phyloP scores from a whole-genome alignment of 176 grass and related monocot species.

The Themeda triandra region DNA sequence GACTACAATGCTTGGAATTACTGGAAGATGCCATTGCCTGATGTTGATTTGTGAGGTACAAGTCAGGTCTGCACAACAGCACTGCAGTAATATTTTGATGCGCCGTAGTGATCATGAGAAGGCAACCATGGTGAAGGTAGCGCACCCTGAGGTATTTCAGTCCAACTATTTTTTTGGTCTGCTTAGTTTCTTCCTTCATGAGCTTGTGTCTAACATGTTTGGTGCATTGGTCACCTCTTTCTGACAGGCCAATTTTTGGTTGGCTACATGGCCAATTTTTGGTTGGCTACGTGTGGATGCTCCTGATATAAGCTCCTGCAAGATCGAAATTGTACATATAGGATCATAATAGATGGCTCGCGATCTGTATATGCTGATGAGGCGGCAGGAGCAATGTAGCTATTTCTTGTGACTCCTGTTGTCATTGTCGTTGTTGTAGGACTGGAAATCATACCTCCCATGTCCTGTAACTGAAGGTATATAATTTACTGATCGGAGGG shows the following conservation, averaged over 20 bases:
- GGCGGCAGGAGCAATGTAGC: constrained; percentile 38
- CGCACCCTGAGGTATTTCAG: constrained; percentile 19
- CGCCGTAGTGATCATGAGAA: neutral
- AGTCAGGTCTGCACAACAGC: neutral
- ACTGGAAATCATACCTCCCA: neutral
- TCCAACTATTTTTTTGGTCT: neutral
- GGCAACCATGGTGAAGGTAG: constrained; percentile 2
- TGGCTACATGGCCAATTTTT: constrained; percentile 30
- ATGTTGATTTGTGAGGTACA: constrained; percentile 60
- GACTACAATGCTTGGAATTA: constrained; percentile 84
- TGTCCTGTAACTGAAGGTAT: neutral
- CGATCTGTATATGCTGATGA: constrained; percentile 25
- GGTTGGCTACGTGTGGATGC: constrained; percentile 31
- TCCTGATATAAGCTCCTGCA: constrained; percentile 9
- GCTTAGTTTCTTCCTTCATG: neutral
- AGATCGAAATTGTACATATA: constrained; percentile 49
- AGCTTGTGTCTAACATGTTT: neutral
- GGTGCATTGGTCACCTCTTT: constrained; percentile 13
- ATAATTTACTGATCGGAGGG: constrained; percentile 9
- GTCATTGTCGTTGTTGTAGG: neutral
- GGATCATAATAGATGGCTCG: constrained; percentile 30
- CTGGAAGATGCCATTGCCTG: constrained; percentile 79
- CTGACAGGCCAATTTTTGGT: constrained; percentile 38
- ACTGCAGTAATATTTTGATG: neutral
- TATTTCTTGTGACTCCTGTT: constrained; percentile 34